phyloP scores from a whole-genome alignment of 225 moss, liverwort and hornwort species.

The Climacium dendroides region DNA sequence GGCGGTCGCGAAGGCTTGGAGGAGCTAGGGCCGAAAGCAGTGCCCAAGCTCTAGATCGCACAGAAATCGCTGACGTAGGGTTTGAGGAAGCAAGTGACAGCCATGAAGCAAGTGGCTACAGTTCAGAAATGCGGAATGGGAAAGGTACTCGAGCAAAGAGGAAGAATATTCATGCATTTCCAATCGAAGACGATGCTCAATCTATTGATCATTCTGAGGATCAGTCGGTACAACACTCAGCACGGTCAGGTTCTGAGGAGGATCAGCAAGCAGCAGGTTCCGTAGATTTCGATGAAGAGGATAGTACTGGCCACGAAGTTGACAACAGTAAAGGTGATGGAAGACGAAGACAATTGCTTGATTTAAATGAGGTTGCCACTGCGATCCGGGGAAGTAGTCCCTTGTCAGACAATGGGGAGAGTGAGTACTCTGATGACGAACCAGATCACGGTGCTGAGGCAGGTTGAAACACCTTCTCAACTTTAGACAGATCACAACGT shows the following conservation, averaged over 20 bases:
- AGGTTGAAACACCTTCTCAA: slow-evolving; percentile 13
- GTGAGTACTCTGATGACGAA: slow-evolving; percentile 56
- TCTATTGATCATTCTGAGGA: background rate
- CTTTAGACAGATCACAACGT: background rate
- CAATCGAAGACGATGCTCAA: background rate
- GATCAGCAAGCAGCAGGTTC: slow-evolving; percentile 28
- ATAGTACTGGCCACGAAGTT: slow-evolving; percentile 21
- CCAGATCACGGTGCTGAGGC: slow-evolving; percentile 27
- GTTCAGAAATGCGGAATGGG: slow-evolving; percentile 2
- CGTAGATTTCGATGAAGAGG: slow-evolving; percentile 30
- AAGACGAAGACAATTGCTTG: slow-evolving; percentile 62
- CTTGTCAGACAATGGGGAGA: slow-evolving; percentile 42
- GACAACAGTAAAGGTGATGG: slow-evolving; percentile 2
- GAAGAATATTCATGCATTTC: background rate
- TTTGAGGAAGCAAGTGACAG: slow-evolving; percentile 14
- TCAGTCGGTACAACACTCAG: slow-evolving; percentile 2
- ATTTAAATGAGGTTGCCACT: slow-evolving; percentile 79
- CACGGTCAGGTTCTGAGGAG: background rate
- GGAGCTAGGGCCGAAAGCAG: slow-evolving; percentile 1
- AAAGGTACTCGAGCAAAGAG: background rate
- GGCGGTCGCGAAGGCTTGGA: background rate
- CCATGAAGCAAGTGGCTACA: background rate
- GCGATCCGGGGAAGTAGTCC: slow-evolving; percentile 46
- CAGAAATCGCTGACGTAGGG: background rate
- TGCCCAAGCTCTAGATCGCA: background rate